Base-by-base conservation (phyloP, 305 asterid species). In the Fraxinus xanthoxyloides region DNA sequence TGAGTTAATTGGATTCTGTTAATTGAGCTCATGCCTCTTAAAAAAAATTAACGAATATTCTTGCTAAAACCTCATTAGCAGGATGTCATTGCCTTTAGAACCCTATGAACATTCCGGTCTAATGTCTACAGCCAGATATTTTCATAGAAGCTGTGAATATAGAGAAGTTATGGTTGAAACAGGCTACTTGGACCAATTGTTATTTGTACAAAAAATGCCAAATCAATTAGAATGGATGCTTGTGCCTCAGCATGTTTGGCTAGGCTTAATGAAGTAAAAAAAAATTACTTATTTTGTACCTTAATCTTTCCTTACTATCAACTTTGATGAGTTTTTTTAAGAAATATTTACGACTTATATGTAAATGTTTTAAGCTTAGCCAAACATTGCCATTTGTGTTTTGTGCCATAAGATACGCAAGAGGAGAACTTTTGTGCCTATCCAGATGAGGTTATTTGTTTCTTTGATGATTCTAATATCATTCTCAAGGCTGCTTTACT, bases 381-480 rank as follows among this genome's bases (percentile, higher is more conserved):
- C 28, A 56, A 56, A 56, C 24, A 17, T 56, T 56, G 67, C 67
- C 2, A 0, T 83, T 48, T 48, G 36, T 81, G 13, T 76, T 40
- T 77, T 84, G 85, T 81, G 81, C 73, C 40, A 30, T 83, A 80
- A 76, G 84, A 34, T 34, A 17, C 12, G 2, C 12, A 34, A 61
- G 73, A 79, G 76, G 79, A 77, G 23, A 72, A 76, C 76, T 77
- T 51, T 54, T 1, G 9, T 17, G 67, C 67, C 24, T 56, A 19
- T 56, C 28, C 0, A 56, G 67, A 17, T 5, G 67, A 9, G 32
- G 30, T 24, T 65, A 24, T 65, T 65, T 65, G 72, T 35, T 65
- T 65, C 67, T 75, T 81, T 73, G 69, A 59, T 75, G 83, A 85
- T 85, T 85, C 89, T 81, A 56, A 85, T 84, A 84, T 84, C 84